phyloP scores from a whole-genome alignment of 306 rosid species.

The Lithocarpus polystachyus region DNA sequence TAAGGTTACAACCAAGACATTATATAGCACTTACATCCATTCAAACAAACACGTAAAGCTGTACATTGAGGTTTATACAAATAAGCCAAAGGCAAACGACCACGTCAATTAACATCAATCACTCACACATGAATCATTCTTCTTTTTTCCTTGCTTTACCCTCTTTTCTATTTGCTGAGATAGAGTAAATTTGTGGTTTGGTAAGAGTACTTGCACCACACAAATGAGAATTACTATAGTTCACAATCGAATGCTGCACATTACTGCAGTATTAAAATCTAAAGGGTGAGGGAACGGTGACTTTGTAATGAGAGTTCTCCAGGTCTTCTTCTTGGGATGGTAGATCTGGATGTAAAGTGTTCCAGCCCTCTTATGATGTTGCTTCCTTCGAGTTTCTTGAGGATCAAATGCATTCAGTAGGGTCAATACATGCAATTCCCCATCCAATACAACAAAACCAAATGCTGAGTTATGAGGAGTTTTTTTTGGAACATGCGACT shows the following conservation, averaged over 20 bases:
- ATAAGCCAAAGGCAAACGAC: neutral
- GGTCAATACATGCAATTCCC: constrained; percentile 63
- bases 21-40: neutral
- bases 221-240: constrained; percentile 9
- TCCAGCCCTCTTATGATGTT: constrained; percentile 52
- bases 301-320: constrained; percentile 63
- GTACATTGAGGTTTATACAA: neutral
- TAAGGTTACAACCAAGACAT: neutral
- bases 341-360: constrained; percentile 71
- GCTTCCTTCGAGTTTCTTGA: constrained; percentile 44
- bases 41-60: neutral
- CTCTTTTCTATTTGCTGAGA: neutral
- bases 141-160: neutral
- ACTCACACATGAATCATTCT: neutral
- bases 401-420: constrained; percentile 33
- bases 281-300: constrained; percentile 54
- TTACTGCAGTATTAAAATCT: constrained; percentile 57
- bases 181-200: constrained; percentile 8
- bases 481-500: constrained; percentile 61
- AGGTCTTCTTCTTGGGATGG: constrained; percentile 62
- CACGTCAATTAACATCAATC: neutral
- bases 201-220: constrained; percentile 20
- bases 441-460: constrained; percentile 57
- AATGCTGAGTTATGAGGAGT: constrained; percentile 39
- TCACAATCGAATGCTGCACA: constrained; percentile 69